phyloP scores from a whole-genome alignment of 1,284 basidiomycete species.

The Malassezia pachydermatis region DNA sequence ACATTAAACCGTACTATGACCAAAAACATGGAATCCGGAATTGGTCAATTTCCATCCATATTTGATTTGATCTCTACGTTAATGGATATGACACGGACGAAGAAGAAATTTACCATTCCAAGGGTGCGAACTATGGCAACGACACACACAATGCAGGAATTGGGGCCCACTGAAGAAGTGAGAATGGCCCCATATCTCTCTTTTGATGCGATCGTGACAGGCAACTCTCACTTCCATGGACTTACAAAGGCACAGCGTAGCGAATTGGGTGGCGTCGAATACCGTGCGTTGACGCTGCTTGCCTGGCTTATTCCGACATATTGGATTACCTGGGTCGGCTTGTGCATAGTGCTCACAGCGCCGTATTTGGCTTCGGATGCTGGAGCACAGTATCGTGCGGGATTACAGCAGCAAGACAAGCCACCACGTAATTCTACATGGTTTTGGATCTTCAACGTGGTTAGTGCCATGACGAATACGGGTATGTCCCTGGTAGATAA shows the following conservation, averaged over 20 bases:
- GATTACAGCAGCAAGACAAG: conserved; percentile 32
- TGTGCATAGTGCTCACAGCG: conserved; percentile 30
- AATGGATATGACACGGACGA: conserved; percentile 50
- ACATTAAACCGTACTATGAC: conserved; percentile 28
- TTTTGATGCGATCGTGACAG: conserved; percentile 55
- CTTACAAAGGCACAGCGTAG: conserved; percentile 74
- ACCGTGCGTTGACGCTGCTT: conserved; percentile 69
- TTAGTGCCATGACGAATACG: conserved; percentile 80
- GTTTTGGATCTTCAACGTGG: conserved; percentile 76
- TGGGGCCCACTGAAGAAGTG: too few species aligned
- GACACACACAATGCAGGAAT: too few species aligned
- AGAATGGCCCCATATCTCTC: conserved; percentile 65
- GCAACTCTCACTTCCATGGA: conserved; percentile 75
- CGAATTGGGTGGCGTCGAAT: conserved; percentile 88
- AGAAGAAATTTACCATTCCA: conserved; percentile 56
- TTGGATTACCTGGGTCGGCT: conserved; percentile 21
- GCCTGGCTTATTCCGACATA: conserved; percentile 50
- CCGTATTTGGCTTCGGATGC: conserved; percentile 37
- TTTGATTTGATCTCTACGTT: conserved; percentile 1
- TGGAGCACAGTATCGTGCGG: conserved; percentile 29
- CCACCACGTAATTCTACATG: conserved; percentile 50
- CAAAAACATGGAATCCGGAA: not conserved
- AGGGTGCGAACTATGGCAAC: conserved; percentile 57
- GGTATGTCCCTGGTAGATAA: conserved; percentile 81
- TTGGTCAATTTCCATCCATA: conserved; percentile 11